phyloP scores from a whole-genome alignment of 257 asterid species.

The Nicotiana sylvestris region DNA sequence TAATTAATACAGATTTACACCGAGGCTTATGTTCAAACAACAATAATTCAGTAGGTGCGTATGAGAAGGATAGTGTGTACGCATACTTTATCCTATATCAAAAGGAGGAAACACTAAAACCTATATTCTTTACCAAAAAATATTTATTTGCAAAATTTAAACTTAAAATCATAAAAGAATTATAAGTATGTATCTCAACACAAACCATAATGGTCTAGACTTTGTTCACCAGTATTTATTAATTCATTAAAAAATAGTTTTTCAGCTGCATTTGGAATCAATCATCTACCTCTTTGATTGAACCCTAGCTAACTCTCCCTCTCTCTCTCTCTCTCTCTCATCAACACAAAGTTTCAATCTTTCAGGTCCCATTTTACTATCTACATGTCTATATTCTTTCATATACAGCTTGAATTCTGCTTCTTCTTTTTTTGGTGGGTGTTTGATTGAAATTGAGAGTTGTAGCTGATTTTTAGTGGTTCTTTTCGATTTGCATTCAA shows the following conservation, averaged over 20 bases:
- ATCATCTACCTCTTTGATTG: conserved; percentile 7
- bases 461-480: neutral
- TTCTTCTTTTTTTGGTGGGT: neutral
- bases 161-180: no score
- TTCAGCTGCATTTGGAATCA: neutral
- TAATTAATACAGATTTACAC: no score
- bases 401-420: neutral
- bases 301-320: conserved; percentile 17
- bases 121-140: no score
- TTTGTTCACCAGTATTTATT: neutral
- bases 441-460: neutral
- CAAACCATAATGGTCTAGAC: no score
- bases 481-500: neutral
- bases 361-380: neutral
- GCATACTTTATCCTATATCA: no score
- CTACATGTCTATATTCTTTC: neutral
- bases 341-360: neutral
- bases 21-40: no score
- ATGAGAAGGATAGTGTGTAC: no score
- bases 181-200: no score
- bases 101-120: no score
- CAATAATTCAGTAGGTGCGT: no score
- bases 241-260: neutral
- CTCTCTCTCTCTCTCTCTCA: neutral
- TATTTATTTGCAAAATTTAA: no score